phyloP scores from a whole-genome alignment of 1,139 yeast genomes.

The Candida smagusa region DNA sequence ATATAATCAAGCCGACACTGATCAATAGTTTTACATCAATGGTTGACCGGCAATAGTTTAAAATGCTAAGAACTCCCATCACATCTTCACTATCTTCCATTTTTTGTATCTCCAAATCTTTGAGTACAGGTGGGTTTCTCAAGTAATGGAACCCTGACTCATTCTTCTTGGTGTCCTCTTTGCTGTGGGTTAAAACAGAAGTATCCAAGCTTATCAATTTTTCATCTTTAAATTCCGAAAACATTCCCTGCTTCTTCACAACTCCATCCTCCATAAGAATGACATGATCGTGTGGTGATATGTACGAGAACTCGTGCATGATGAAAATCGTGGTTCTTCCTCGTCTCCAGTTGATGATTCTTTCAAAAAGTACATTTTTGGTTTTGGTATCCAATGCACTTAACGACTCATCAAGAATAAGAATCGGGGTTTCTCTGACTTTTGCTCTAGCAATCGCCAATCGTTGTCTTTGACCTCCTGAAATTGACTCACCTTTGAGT shows the following conservation, averaged over 20 bases:
- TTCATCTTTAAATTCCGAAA: conserved; percentile 12
- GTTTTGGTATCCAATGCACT: conserved; percentile 69
- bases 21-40: conserved; percentile 36
- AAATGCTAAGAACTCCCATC: conserved; percentile 30
- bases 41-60: conserved; percentile 31
- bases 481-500: conserved; percentile 56
- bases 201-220: conserved; percentile 5
- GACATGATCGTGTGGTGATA: conserved; percentile 52
- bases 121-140: conserved; percentile 10
- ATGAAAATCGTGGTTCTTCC: conserved; percentile 75
- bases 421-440: conserved; percentile 65
- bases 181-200: not conserved
- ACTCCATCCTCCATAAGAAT: conserved; percentile 59
- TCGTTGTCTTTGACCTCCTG: conserved; percentile 91
- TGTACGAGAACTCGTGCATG: conserved; percentile 70
- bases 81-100: conserved; percentile 8
- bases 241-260: conserved; percentile 31
- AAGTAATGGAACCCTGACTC: conserved; percentile 25
- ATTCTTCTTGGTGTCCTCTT: conserved; percentile 8
- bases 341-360: conserved; percentile 57
- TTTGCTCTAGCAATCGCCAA: conserved; percentile 81
- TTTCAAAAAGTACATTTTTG: conserved; percentile 42
- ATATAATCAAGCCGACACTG: conserved; percentile 48
- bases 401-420: conserved; percentile 81
- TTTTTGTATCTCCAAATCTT: conserved; percentile 1